A percentile compares a stretch with the other conserved stretches of the same genome.
These are phyloP conservation scores for Cardiosporidium cionae DNA, from an alignment of 169 alveolate species.

Conservation along the genomic window DNA sequence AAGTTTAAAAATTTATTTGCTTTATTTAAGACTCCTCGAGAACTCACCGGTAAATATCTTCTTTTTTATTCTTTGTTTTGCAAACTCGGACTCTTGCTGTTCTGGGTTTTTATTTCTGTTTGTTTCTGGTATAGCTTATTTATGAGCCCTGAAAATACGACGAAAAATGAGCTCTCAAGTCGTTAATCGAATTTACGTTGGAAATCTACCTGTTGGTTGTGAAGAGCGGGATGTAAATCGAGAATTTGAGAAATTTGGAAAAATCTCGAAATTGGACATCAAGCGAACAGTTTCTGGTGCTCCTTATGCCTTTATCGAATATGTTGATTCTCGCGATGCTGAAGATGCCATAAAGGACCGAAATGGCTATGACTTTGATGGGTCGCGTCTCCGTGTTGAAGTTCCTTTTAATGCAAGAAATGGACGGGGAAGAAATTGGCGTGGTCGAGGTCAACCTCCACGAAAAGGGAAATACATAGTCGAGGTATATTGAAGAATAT, in stretches of 20 bases:
- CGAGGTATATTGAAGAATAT: too few species aligned
- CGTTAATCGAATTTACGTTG: conserved; percentile 59
- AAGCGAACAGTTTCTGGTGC: conserved; percentile 50
- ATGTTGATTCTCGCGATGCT: conserved; percentile 71
- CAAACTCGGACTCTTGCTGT: too few species aligned
- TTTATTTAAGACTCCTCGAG: too few species aligned
- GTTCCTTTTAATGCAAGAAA: conserved; percentile 55
- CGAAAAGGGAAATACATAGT: background rate
- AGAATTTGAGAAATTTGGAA: conserved; percentile 65
- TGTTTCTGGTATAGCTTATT: too few species aligned
- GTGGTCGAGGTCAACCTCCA: conserved; percentile 36
- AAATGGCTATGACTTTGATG: conserved; percentile 64
- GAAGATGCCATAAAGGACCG: conserved; percentile 66
- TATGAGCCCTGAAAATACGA: too few species aligned
- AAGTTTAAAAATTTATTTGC: too few species aligned
- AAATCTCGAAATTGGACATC: conserved; percentile 48
- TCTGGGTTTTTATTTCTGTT: too few species aligned
- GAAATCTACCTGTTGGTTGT: conserved; percentile 62
- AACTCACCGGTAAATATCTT: too few species aligned
- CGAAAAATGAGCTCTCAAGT: conserved; percentile 3
- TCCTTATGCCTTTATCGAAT: conserved; percentile 64
- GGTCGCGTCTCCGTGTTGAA: conserved; percentile 63
- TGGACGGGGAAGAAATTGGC: conserved; percentile 31
- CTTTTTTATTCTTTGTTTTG: too few species aligned
- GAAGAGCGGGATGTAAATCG: conserved; percentile 60